A percentile compares a stretch with the other conserved stretches of the same genome.
phyloP scores from a whole-genome alignment of 148 eudicot species.

The Hydrangea macrophylla region DNA sequence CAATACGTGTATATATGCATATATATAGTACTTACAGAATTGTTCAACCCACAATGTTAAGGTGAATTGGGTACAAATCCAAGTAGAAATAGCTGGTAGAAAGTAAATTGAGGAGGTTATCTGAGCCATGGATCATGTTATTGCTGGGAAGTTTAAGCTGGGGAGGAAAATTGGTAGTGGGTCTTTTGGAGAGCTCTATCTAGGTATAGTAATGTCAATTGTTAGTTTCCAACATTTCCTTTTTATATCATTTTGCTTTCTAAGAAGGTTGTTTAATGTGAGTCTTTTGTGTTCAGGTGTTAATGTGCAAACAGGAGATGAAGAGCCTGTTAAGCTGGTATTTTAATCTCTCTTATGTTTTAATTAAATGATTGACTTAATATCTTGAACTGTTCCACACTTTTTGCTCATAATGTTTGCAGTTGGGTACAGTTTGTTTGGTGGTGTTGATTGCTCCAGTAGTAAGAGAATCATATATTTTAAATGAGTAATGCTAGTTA shows the following conservation, averaged over 20 bases:
- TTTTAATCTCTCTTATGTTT: neutral
- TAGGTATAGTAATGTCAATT: slow-evolving; percentile 38
- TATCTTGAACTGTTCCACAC: neutral
- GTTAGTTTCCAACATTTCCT: neutral
- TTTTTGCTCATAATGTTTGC: neutral
- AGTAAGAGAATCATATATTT: too few species aligned
- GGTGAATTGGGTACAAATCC: neutral
- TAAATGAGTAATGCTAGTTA: too few species aligned
- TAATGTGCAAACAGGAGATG: slow-evolving; percentile 42
- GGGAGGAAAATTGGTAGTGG: slow-evolving; percentile 93
- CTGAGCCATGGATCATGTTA: slow-evolving; percentile 62
- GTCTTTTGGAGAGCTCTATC: slow-evolving; percentile 86
- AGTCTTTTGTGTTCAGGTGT: slow-evolving; percentile 29
- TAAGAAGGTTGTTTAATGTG: neutral
- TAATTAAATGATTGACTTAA: neutral
- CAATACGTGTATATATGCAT: too few species aligned
- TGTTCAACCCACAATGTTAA: too few species aligned
- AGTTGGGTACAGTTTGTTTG: neutral
- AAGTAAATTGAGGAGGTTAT: slow-evolving; percentile 13
- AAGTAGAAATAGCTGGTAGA: neutral
- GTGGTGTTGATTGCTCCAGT: neutral
- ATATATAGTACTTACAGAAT: too few species aligned
- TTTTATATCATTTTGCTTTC: neutral
- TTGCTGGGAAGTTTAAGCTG: slow-evolving; percentile 75
- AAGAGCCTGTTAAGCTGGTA: slow-evolving; percentile 46